A percentile compares a stretch with the other conserved stretches of the same genome.
phyloP scores from a whole-genome alignment of 495 filamentous ascomycete species.

The Trichoderma orchidacearum region DNA sequence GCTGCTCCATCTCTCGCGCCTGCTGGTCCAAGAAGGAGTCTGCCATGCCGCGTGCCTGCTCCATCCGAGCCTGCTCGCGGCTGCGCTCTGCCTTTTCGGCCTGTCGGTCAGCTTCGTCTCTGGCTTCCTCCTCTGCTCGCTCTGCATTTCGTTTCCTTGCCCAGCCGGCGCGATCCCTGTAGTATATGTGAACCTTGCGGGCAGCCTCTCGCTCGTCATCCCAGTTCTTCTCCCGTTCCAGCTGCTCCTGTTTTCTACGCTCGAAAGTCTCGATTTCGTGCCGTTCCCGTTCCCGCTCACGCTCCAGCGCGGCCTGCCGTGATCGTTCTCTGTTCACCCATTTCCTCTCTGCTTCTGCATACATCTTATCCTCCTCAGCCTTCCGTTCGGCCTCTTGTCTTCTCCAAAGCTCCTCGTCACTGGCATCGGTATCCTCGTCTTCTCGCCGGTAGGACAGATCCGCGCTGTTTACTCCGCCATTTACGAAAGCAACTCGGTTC shows the following conservation, averaged over 20 bases:
- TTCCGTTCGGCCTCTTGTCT: conserved; percentile 56
- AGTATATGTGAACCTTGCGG: conserved; percentile 68
- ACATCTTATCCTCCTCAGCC: conserved; percentile 65
- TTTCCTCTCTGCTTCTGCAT: conserved; percentile 71
- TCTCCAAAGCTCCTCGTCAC: conserved; percentile 73
- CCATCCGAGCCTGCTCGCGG: conserved; percentile 53
- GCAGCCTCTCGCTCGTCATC: conserved; percentile 73
- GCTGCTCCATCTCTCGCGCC: conserved; percentile 68
- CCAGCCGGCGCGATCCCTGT: conserved; percentile 73
- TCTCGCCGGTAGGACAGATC: conserved; percentile 45
- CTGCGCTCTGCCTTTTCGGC: conserved; percentile 64
- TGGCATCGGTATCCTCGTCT: conserved; percentile 80
- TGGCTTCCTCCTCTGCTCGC: conserved; percentile 53
- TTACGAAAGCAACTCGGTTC: conserved; percentile 62
- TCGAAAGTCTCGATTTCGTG: conserved; percentile 59
- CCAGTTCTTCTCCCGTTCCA: conserved; percentile 65
- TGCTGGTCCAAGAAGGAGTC: conserved; percentile 87
- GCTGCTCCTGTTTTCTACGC: conserved; percentile 39
- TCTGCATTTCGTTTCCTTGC: conserved; percentile 65
- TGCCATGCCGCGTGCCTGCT: conserved; percentile 73
- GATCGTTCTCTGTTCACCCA: conserved; percentile 84
- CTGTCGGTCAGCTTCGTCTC: conserved; percentile 70
- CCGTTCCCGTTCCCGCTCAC: conserved; percentile 66
- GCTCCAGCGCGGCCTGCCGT: conserved; percentile 67
- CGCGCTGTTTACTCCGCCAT: conserved; percentile 56